Percentiles rank a stretch among this genome's conserved stretches.
phyloP scores from a whole-genome alignment of 2,329 filamentous ascomycete species.

The Chaetomiaceae sp. region DNA sequence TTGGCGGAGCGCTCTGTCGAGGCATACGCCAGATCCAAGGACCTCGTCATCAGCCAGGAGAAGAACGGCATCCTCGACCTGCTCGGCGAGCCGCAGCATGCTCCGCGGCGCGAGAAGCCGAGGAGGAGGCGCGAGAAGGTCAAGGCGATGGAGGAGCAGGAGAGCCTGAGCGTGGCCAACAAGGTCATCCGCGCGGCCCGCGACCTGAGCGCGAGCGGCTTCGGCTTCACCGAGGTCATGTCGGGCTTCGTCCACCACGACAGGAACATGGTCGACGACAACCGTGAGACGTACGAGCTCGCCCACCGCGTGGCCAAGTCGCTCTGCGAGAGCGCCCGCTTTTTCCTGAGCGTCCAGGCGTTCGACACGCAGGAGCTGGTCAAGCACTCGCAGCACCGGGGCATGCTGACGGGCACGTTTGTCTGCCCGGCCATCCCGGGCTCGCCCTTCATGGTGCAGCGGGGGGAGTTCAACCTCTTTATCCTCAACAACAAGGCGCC shows the following conservation, averaged over 20 bases:
- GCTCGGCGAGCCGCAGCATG: conserved; percentile 47
- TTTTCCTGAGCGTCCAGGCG: conserved; percentile 55
- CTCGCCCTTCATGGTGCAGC: conserved; percentile 57
- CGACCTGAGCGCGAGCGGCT: conserved; percentile 43
- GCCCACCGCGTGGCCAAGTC: conserved; percentile 50
- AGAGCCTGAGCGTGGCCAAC: conserved; percentile 35
- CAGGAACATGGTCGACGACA: conserved; percentile 39
- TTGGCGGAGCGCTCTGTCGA: conserved; percentile 62
- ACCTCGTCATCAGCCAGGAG: conserved; percentile 42
- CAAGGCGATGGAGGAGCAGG: conserved; percentile 33
- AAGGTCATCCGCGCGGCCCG: conserved; percentile 40
- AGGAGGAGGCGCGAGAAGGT: conserved; percentile 18
- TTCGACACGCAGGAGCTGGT: conserved; percentile 49
- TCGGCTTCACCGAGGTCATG: conserved; percentile 63
- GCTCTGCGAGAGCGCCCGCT: conserved; percentile 52
- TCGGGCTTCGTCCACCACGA: conserved; percentile 54
- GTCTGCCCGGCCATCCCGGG: conserved; percentile 51
- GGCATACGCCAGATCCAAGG: conserved; percentile 39
- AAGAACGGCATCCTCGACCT: conserved; percentile 49
- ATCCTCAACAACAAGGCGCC: conserved; percentile 48
- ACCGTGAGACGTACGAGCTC: conserved; percentile 49
- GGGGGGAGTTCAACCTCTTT: conserved; percentile 56
- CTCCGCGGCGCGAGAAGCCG: conserved; percentile 8
- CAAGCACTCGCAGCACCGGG: conserved; percentile 44
- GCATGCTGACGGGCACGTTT: conserved; percentile 56